Evolutionary conservation across 257 asterid genomes (phyloP).

Genomic region (Jaltomata sinuosa): DNA sequence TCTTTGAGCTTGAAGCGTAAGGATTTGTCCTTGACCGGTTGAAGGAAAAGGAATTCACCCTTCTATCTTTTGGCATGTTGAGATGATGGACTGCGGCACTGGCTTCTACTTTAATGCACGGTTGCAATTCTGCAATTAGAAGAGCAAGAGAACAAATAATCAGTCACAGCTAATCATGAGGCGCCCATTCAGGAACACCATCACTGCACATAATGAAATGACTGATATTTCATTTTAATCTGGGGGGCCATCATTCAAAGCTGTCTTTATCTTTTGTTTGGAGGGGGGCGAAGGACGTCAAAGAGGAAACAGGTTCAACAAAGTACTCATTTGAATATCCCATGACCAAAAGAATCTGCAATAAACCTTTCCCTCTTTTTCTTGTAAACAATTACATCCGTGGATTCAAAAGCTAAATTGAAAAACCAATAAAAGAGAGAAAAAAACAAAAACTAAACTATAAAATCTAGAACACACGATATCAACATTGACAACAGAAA

Average conservation of each 20-base stretch:
- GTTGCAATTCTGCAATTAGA: not conserved
- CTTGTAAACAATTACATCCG: not conserved
- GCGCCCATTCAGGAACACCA: not conserved
- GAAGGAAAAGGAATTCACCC: conserved; percentile 32
- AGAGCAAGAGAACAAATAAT: not conserved
- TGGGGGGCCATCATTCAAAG: not conserved
- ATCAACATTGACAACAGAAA: not conserved
- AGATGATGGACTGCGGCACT: not conserved
- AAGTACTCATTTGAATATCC: not conserved
- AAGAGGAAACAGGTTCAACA: not conserved
- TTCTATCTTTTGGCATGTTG: conserved; percentile 67
- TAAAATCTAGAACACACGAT: not conserved
- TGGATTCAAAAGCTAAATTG: not conserved
- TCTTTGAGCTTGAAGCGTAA: conserved; percentile 37
- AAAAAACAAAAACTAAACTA: not conserved
- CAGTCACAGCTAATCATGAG: not conserved
- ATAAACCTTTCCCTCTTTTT: not conserved
- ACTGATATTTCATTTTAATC: not conserved
- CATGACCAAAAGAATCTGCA: not conserved
- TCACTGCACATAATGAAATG: not conserved
- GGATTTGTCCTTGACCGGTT: conserved; percentile 45
- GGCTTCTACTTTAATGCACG: not conserved
- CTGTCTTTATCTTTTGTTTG: not conserved
- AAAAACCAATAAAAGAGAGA: not conserved
- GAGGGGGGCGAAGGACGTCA: not conserved